phyloP scores from a whole-genome alignment of 805 yeast species.

The Ogataea allantospora region DNA sequence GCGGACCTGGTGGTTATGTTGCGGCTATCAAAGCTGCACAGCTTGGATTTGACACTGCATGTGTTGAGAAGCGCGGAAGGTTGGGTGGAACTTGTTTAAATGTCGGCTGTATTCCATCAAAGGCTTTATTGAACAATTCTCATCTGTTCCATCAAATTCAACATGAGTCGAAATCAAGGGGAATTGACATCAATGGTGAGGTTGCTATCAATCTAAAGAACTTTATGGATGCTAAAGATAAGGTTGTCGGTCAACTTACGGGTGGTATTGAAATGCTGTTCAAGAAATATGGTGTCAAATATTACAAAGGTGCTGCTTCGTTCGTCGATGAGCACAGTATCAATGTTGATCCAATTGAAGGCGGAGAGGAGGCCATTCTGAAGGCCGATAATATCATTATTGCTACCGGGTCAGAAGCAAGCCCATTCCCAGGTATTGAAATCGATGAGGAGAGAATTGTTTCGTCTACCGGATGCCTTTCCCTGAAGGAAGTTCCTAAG shows the following conservation, averaged over 20 bases:
- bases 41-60: conserved; percentile 89
- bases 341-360: conserved; percentile 83
- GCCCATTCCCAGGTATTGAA: conserved; percentile 97
- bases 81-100: conserved; percentile 98
- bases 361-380: conserved; percentile 67
- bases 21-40: conserved; percentile 99
- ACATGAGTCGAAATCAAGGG: conserved; percentile 82
- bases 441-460: conserved; percentile 97
- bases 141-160: conserved; percentile 86
- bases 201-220: conserved; percentile 72
- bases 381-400: conserved; percentile 86
- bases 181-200: conserved; percentile 75
- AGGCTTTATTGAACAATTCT: conserved; percentile 91
- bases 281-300: conserved; percentile 92
- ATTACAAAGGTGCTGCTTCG: conserved; percentile 91
- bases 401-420: conserved; percentile 98
- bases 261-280: conserved; percentile 92
- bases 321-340: conserved; percentile 78
- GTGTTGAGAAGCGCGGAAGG: conserved; percentile 94
- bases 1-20: conserved; percentile 99
- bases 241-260: conserved; percentile 84
- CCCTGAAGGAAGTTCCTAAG: conserved; percentile 88
- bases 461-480: conserved; percentile 88
- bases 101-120: conserved; percentile 99
- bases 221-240: conserved; percentile 90